phyloP scores from a whole-genome alignment of 495 filamentous ascomycete genomes.

The Ascobolus immersus region DNA sequence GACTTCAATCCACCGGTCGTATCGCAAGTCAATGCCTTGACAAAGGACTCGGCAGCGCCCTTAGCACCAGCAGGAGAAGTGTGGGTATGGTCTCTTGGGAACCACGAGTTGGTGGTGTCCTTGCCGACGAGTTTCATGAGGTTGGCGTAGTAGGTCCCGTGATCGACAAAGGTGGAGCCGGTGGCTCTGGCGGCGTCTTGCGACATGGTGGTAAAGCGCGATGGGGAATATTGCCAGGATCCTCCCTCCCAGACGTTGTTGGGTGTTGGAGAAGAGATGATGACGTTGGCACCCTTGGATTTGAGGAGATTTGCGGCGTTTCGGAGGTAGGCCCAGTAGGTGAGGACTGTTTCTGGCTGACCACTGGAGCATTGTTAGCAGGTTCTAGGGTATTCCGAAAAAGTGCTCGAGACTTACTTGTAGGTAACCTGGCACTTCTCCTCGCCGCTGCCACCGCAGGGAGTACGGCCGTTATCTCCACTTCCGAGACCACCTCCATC shows the following conservation, averaged over 20 bases:
- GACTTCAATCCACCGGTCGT: no score
- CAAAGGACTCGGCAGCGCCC: conserved; percentile 30
- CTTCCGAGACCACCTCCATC: conserved; percentile 28
- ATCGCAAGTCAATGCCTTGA: conserved; percentile 27
- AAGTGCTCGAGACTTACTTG: no score
- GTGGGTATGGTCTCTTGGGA: conserved; percentile 34
- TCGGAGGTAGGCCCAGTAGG: conserved; percentile 30
- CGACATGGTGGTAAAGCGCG: conserved; percentile 30
- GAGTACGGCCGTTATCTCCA: conserved; percentile 33
- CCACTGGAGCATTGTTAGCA: conserved; percentile 20
- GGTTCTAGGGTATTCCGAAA: conserved; percentile 12
- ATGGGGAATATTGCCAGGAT: conserved; percentile 19
- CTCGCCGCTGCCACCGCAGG: conserved; percentile 27
- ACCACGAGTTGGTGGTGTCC: conserved; percentile 21
- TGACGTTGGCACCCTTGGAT: conserved; percentile 32
- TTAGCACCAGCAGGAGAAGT: conserved; percentile 30
- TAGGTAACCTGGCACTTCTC: conserved; percentile 28
- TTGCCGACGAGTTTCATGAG: conserved; percentile 23
- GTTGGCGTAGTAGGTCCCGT: conserved; percentile 27
- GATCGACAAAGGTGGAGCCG: conserved; percentile 29
- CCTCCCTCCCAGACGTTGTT: conserved; percentile 33
- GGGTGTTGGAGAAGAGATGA: conserved; percentile 32
- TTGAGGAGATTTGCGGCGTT: conserved; percentile 26
- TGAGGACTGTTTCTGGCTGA: conserved; percentile 27
- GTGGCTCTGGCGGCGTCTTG: conserved; percentile 21